Conservation (phyloP, 2,329 filamentous ascomycete species). For the Monosporascus ibericus region DNA sequence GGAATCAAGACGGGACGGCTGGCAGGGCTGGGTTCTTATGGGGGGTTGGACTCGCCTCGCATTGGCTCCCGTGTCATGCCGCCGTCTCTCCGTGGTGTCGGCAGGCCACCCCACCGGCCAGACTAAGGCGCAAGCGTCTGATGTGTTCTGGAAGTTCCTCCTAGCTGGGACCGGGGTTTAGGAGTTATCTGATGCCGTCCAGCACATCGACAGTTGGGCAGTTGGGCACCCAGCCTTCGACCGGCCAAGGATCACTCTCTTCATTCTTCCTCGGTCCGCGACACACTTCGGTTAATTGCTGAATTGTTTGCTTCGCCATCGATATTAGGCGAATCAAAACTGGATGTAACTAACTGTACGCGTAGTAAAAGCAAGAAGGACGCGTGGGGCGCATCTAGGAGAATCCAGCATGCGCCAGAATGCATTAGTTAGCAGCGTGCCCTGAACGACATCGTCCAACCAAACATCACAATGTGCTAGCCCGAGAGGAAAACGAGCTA, state of each 20-base stretch:
- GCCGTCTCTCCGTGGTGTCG: too few species aligned
- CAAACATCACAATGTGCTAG: too few species aligned
- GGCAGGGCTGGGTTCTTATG: background rate
- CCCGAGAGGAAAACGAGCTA: too few species aligned
- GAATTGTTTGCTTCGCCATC: background rate
- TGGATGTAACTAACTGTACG: background rate
- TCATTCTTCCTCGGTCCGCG: background rate
- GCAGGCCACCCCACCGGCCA: background rate
- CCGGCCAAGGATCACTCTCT: background rate
- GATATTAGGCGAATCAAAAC: background rate
- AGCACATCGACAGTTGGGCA: background rate
- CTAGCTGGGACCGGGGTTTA: background rate
- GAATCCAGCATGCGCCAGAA: background rate
- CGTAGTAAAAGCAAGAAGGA: background rate
- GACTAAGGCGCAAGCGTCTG: background rate
- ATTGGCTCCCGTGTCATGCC: background rate
- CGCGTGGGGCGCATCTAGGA: background rate
- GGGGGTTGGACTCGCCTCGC: background rate
- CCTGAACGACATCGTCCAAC: too few species aligned
- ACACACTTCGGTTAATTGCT: background rate
- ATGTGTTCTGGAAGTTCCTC: background rate
- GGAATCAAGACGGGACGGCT: background rate
- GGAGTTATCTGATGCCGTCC: background rate
- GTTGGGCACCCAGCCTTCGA: background rate
- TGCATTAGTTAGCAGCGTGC: background rate